Percentiles rank a stretch among this genome's conserved stretches.
Evolutionary conservation across 768 basidiomycete species (phyloP).

Genomic region (Nevesoporus exiguus): DNA sequence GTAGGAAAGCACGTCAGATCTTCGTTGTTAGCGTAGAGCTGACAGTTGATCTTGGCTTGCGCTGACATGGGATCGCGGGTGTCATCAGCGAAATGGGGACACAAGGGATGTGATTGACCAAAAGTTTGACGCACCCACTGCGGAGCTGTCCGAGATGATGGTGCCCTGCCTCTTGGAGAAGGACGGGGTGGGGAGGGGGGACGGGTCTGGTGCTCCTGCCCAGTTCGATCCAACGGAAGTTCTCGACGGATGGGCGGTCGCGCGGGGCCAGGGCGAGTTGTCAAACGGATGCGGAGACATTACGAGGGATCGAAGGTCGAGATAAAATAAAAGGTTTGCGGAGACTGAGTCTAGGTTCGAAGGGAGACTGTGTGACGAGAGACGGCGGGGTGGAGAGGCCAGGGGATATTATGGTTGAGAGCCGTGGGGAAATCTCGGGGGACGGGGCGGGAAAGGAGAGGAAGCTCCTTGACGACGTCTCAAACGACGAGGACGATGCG

Average conservation of each 20-base stretch:
- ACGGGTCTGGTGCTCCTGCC: constrained; percentile 32
- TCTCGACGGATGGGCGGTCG: constrained; percentile 36
- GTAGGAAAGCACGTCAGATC: constrained; percentile 78
- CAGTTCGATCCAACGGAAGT: constrained; percentile 32
- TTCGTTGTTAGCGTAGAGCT: constrained; percentile 60
- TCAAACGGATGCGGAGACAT: constrained; percentile 38
- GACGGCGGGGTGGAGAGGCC: constrained; percentile 17
- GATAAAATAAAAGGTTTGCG: constrained; percentile 19
- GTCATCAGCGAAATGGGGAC: background rate
- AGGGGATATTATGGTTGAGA: constrained; percentile 26
- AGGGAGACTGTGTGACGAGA: constrained; percentile 23
- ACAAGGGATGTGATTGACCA: constrained; percentile 4
- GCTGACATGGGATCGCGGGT: constrained; percentile 18
- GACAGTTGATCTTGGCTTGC: constrained; percentile 46
- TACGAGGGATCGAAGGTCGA: constrained; percentile 20
- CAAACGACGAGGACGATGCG: constrained; percentile 24
- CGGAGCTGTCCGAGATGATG: constrained; percentile 22
- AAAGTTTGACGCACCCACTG: constrained; percentile 27
- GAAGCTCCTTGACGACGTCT: constrained; percentile 16
- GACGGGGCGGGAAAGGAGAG: constrained; percentile 25
- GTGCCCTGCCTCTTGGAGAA: constrained; percentile 23
- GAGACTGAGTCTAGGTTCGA: constrained; percentile 19
- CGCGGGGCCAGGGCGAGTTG: constrained; percentile 43
- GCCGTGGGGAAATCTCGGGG: too few relatives aligned
- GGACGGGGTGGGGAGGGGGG: constrained; percentile 8